These are phyloP conservation scores for Plectosphaerella plurivora DNA, from an alignment of 2,329 filamentous ascomycete genomes.

Conservation along the genomic window DNA sequence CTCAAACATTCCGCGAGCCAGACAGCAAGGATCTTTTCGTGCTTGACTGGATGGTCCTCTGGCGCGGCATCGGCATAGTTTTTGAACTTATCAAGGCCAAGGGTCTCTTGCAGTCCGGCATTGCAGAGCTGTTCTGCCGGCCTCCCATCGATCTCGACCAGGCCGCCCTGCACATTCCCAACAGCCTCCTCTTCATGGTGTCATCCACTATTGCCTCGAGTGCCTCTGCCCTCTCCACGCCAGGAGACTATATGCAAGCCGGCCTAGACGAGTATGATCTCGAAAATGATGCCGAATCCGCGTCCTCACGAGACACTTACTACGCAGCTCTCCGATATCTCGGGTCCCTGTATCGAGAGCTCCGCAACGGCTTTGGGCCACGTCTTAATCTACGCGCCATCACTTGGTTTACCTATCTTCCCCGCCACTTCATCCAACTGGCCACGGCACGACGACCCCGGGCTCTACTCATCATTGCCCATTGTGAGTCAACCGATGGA, in stretches of 20 bases:
- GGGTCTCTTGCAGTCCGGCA: constrained; percentile 32
- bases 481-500: constrained; percentile 22
- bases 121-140: constrained; percentile 43
- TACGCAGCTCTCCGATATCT: constrained; percentile 42
- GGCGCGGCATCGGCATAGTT: constrained; percentile 48
- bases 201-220: constrained; percentile 28
- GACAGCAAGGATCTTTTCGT: constrained; percentile 42
- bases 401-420: constrained; percentile 49
- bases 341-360: constrained; percentile 46
- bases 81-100: constrained; percentile 31
- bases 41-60: constrained; percentile 52
- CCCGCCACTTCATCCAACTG: constrained; percentile 37
- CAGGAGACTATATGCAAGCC: background rate
- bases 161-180: constrained; percentile 36
- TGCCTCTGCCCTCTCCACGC: background rate
- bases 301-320: constrained; percentile 32
- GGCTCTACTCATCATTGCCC: constrained; percentile 46
- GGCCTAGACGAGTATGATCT: constrained; percentile 3
- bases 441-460: constrained; percentile 35
- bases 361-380: constrained; percentile 36
- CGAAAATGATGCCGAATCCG: constrained; percentile 33
- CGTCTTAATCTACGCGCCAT: constrained; percentile 44
- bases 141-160: constrained; percentile 42
- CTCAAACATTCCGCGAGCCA: constrained; percentile 45
- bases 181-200: constrained; percentile 44